Percentiles rank a stretch among this genome's conserved stretches.
phyloP scores from a whole-genome alignment of 176 grass and related monocot genomes.

The Aechmea fasciata region DNA sequence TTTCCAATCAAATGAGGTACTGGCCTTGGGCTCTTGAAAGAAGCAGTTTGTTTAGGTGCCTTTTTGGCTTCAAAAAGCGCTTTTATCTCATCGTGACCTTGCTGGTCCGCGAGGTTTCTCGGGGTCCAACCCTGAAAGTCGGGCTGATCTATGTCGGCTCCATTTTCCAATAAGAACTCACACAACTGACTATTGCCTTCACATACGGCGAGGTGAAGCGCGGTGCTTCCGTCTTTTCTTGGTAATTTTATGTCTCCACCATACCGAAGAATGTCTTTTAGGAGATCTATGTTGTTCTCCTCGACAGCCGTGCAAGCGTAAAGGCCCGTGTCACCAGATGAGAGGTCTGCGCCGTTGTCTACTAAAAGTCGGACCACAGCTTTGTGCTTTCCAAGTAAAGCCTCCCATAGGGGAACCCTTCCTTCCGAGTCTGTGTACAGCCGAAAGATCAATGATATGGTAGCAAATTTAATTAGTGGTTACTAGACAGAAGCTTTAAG shows the following conservation, averaged over 20 bases:
- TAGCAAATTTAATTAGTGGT: background rate
- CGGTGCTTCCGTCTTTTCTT: constrained; percentile 46
- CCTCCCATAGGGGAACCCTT: constrained; percentile 83
- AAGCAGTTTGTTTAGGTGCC: background rate
- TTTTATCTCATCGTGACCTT: constrained; percentile 69
- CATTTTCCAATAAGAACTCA: constrained; percentile 47
- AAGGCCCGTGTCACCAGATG: constrained; percentile 40
- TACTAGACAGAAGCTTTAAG: too few relatives aligned
- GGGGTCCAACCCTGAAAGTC: constrained; percentile 54
- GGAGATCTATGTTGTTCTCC: constrained; percentile 44
- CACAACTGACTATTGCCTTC: constrained; percentile 55
- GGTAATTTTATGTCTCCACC: constrained; percentile 35
- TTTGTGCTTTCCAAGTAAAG: constrained; percentile 49
- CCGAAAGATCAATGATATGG: constrained; percentile 12
- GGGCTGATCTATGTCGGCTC: constrained; percentile 44
- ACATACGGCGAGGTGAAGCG: constrained; percentile 66
- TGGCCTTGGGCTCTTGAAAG: background rate
- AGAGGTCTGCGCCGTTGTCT: constrained; percentile 47
- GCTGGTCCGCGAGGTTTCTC: constrained; percentile 66
- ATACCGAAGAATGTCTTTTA: constrained; percentile 46
- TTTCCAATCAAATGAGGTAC: constrained; percentile 26
- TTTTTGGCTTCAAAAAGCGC: constrained; percentile 37
- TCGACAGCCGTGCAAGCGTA: constrained; percentile 54
- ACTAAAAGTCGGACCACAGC: constrained; percentile 43
- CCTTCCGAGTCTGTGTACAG: constrained; percentile 55